Evolutionary conservation across 2,329 filamentous ascomycete genomes (phyloP), one percentile per base, ranked within the genome.

Genomic region (Dactylonectria macrodidyma): DNA sequence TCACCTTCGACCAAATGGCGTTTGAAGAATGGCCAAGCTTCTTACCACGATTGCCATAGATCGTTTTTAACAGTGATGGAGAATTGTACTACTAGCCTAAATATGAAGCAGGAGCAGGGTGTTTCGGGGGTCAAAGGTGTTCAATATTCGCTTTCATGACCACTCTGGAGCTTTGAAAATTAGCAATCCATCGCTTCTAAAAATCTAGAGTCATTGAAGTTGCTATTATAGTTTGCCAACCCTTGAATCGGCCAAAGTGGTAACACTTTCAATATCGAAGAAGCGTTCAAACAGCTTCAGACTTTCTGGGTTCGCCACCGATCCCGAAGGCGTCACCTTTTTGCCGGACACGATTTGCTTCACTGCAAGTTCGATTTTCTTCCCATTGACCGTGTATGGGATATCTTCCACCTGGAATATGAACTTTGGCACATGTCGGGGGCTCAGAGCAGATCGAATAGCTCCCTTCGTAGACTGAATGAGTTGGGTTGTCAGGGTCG

Each of bases 351-450:
- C 38, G 38, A 41, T 41, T 12, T 41, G 38, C 11, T 41, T 12
- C 2, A 41, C 10, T 5, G 11, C 38, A 10, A 41, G 12, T 11
- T 14, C 11, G 6, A 41, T 12, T 14, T 41, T 41, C 38, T 41
- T 41, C 7, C 11, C 11, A 41, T 41, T 14, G 38, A 41, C 38
- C 2, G 38, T 41, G 44, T 57, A 52, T 3, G 63, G 63, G 12
- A 66, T 62, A 19, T 66, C 63, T 5, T 55, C 41, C 3, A 62
- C 52, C 11, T 62, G 44, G 19, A 66, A 66, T 12, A 62, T 22
- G 30, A 50, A 58, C n/a, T 54, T 66, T 5, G 63, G 63, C 14
- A 66, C 57, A 30, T 66, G 58, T 9, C 63, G 34, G 26, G 47
- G 46, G 33, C 63, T 62, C 44, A 66, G 30, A 12, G 26, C 38